Conservation (phyloP, 1,284 basidiomycete genomes). For the Vanrija humicola region DNA sequence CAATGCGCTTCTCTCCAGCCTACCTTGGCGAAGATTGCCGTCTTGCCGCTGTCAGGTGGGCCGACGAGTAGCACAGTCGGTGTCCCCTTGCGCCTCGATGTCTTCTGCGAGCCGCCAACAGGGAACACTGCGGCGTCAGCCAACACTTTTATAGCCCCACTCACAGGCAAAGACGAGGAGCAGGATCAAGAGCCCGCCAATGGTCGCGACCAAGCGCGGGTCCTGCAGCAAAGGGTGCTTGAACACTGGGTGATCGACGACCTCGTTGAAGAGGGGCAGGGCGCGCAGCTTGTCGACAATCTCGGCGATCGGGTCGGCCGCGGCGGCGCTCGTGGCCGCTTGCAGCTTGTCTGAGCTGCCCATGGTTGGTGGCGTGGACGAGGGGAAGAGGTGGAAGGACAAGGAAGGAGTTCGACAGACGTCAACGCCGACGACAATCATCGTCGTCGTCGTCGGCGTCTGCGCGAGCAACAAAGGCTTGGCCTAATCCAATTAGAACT, state of each 20-base stretch:
- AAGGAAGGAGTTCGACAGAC: background rate
- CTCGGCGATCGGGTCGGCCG: background rate
- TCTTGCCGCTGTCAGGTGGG: conserved; percentile 43
- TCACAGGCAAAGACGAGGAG: conserved; percentile 26
- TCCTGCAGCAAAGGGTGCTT: conserved; percentile 10
- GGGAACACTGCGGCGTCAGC: conserved; percentile 5
- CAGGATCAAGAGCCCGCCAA: conserved; percentile 25
- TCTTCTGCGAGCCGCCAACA: conserved; percentile 4
- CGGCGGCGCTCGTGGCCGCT: background rate
- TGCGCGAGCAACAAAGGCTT: too few species aligned
- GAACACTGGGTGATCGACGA: conserved; percentile 7
- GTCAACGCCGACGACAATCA: too few species aligned
- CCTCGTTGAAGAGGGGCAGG: background rate
- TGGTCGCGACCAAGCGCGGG: conserved; percentile 29
- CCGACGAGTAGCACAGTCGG: conserved; percentile 40
- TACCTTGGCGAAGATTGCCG: conserved; percentile 43
- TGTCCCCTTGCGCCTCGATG: conserved; percentile 22
- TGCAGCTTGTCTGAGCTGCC: background rate
- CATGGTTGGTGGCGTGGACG: background rate
- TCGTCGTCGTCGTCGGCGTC: too few species aligned
- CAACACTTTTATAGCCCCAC: background rate
- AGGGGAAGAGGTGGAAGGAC: background rate
- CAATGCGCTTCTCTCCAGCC: background rate
- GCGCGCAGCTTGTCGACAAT: background rate
- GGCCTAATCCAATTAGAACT: too few species aligned